A percentile compares a stretch with the other conserved stretches of the same genome.
These are phyloP conservation scores for Saposhnikovia divaricata DNA, from an alignment of 129 eudicot genomes.

Conservation along the genomic window DNA sequence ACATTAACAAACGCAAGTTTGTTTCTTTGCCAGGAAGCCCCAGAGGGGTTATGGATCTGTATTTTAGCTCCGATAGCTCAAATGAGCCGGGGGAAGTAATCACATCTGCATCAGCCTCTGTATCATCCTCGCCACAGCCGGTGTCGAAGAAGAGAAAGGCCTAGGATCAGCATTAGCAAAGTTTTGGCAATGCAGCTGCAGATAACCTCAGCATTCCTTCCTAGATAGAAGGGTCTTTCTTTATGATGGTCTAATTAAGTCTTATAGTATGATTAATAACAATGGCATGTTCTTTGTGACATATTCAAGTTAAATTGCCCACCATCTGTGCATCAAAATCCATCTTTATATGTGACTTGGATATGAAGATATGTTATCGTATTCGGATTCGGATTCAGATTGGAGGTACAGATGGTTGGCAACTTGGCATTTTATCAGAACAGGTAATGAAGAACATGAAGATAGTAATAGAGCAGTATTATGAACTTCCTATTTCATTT, in stretches of 20 bases:
- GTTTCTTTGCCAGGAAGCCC: no score
- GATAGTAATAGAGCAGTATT: no score
- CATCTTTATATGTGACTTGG: no score
- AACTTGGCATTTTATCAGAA: no score
- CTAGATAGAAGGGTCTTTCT: neutral
- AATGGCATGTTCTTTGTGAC: conserved; percentile 3
- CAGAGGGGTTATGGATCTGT: no score
- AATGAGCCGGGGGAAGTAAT: conserved; percentile 44
- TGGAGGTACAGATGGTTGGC: no score
- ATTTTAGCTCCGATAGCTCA: conserved; percentile 57
- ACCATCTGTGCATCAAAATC: conserved; percentile 76
- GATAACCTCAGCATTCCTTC: conserved; percentile 4
- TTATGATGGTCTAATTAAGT: neutral
- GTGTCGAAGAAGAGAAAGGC: conserved; percentile 42
- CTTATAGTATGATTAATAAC: conserved; percentile 19
- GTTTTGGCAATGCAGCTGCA: neutral
- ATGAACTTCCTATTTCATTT: no score
- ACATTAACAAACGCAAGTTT: no score
- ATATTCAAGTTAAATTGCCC: conserved; percentile 47
- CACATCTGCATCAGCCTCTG: conserved; percentile 25
- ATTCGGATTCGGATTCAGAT: no score
- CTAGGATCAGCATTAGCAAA: conserved; percentile 14
- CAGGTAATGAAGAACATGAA: no score
- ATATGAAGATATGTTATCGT: no score
- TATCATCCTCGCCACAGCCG: conserved; percentile 52